Conservation (phyloP, 495 filamentous ascomycete species). For the Glutinoglossum americanum region DNA sequence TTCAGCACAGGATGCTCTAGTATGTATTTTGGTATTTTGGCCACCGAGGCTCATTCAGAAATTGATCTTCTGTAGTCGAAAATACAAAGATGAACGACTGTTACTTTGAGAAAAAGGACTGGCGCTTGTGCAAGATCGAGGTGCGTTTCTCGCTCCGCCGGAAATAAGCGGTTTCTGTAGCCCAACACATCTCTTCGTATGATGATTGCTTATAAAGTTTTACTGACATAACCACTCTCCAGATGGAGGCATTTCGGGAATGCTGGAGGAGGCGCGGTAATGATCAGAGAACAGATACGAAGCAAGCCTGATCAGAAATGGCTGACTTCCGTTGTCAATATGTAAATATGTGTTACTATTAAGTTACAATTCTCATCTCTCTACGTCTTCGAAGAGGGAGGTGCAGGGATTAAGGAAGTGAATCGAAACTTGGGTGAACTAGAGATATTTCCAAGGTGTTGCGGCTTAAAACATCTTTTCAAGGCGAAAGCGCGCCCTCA, state of each 20-base stretch:
- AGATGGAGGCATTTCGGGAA: constrained; percentile 84
- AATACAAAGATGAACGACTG: constrained; percentile 86
- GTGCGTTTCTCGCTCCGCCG: constrained; percentile 27
- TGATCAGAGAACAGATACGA: constrained; percentile 54
- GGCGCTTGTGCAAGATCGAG: constrained; percentile 74
- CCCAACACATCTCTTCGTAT: constrained; percentile 5
- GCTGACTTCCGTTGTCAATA: background rate
- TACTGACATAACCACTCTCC: background rate
- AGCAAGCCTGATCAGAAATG: constrained; percentile 28
- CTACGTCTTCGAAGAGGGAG: background rate
- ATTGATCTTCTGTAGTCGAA: constrained; percentile 34
- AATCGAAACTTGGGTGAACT: no score
- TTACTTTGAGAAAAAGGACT: constrained; percentile 91
- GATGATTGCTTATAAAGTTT: background rate
- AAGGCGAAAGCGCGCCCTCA: background rate
- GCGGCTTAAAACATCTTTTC: background rate
- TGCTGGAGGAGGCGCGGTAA: constrained; percentile 93
- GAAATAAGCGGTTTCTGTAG: constrained; percentile 7
- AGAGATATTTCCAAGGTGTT: background rate
- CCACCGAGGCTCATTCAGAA: background rate
- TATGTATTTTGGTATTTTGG: constrained; percentile 19
- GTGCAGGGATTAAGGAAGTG: no score
- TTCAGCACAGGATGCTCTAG: constrained; percentile 89
- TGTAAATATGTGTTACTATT: background rate
- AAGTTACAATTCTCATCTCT: background rate